Evolutionary conservation across 345 rosid genomes (phyloP), one percentile per base, ranked within the genome.

Genomic region (Schrenkiella parvula): DNA sequence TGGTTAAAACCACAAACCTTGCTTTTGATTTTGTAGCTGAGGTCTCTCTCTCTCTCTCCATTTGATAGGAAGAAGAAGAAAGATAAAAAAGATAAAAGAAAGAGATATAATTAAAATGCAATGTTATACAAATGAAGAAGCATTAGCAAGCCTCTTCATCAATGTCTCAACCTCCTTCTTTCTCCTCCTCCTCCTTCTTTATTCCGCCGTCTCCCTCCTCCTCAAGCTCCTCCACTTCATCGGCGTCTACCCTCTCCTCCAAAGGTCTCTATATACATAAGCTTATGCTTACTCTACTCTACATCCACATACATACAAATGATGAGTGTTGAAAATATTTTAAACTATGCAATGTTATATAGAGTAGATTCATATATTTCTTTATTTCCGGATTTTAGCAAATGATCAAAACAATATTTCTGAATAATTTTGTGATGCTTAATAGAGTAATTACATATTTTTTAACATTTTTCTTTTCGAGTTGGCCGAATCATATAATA

Each of bases 121-220:
- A 89, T 89, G 88, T 75, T 85, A 90, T 47, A 64, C 70, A 75
- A 69, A 70, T 54, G 75, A 85, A 76, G 91, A 95, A 88, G 84
- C 86, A 78, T 86, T 91, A 42, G 77, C 65, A 75, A 83, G 85
- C 66, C 74, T 91, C 74, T 95, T 87, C 90, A 80, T 85, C 81
- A 83, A 81, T 81, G 67, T 86, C 84, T 91, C 98, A 34, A 80
- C 80, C 83, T 84, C 83, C 75, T 84, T 71, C 72, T 74, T 85
- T 41, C 87, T 89, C 47, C 81, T 91, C 81, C 82, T 91, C 62
- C 78, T 95, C 82, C 80, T 85, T 80, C 82, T 84, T 79, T 73
- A 85, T 80, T 79, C 82, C 82, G 87, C 89, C 74, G 84, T 87
- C 66, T 76, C 76, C 65, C 68, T 86, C 34, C 89, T 95, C 25